Evolutionary conservation across 208 protist genomes (phyloP), one percentile per base, ranked within the genome.

Genomic region (Acanthamoeba castellanii): DNA sequence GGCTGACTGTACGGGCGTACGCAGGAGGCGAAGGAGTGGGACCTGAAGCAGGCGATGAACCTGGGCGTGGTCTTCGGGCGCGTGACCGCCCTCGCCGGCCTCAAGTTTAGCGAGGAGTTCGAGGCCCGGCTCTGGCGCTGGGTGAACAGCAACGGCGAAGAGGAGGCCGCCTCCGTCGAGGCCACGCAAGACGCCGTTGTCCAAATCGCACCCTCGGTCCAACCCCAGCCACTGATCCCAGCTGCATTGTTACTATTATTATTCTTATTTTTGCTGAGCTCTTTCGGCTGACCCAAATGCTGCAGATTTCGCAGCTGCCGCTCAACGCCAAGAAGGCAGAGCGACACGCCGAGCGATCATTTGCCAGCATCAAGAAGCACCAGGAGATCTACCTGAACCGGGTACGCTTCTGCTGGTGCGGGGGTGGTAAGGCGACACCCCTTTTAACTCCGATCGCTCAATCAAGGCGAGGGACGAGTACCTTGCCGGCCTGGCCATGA

Each of bases 321-420:
- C 50, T 93, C 64, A 57, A 18, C 8, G 88, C 88, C 37, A 93
- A 93, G 68, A 93, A 93, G 37, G 20, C 27, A 11, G 88, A 93
- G 88, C 81, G 72, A 27, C 72, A 81, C 20, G 88, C 68, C 11
- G 88, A 93, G 20, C 81, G 88, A 1, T 34, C 88, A 4, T 93
- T 45, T 27, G 88, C 88, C 88, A 93, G 88, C 61, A 93, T 57
- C 20, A 93, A 93, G 61, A 93, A 93, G 61, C 88, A 93, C 16
- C 37, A 52, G 3, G 88, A 93, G n/a, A 34, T 32, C 32, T 93
- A 74, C 45, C 16, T 93, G 64, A 22, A 30, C 20, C 81, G 72
- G 30, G 88, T 78, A 42, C 14, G 27, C 32, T 74, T 11, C 9
- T 9, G 22, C 55, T 61, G 18, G 14, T 9, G 20, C 20, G 52